Base-by-base conservation (phyloP, 177 flowering plant genomes). In the Vitis hybrid region DNA sequence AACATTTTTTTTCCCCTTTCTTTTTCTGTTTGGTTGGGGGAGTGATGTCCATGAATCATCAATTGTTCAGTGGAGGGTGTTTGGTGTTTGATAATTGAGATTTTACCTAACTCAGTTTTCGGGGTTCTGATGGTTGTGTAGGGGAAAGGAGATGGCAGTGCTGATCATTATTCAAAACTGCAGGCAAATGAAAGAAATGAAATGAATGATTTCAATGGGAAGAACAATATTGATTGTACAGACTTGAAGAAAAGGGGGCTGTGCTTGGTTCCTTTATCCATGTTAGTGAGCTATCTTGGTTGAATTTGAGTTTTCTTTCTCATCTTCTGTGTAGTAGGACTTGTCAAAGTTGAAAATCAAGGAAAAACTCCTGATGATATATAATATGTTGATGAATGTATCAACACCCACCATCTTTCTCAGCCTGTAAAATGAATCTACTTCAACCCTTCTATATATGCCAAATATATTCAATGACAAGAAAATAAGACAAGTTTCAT, bases 191-290 rank as follows among this genome's bases (percentile, higher is more conserved):
- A 76, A 48, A 59, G 8, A 58, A 65, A 71, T 1, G 65, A 77
- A 48, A 59, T 55, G 26, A 55, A 61, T 53, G 67, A 60, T 63
- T 65, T 66, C 39, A 53, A 31, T 51, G 76, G 57, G 10, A 69
- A 72, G 29, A 70, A 55, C 31, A 29, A 29, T 29, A 29, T 29
- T 50, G 74, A 71, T 2, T 63, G 56, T 15, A 58, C 54, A 61
- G 80, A 80, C 50, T 66, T 86, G 69, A 83, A 71, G 77, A 77
- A 79, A 55, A 84, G 64, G 54, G 87, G 90, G 49, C 59, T 86
- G 56, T 79, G 86, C 62, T 68, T 84, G 78, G 81, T 84, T 68
- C 88, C 87, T 66, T 29, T 82, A 67, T 82, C 86, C 58, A 57
- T 79, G 75, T 68, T 84, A 45, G 71, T 69, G 10, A 80, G 78